Evolutionary conservation across 495 filamentous ascomycete genomes (phyloP), one percentile per base, ranked within the genome.

Genomic region (Annulohypoxylon bovei): DNA sequence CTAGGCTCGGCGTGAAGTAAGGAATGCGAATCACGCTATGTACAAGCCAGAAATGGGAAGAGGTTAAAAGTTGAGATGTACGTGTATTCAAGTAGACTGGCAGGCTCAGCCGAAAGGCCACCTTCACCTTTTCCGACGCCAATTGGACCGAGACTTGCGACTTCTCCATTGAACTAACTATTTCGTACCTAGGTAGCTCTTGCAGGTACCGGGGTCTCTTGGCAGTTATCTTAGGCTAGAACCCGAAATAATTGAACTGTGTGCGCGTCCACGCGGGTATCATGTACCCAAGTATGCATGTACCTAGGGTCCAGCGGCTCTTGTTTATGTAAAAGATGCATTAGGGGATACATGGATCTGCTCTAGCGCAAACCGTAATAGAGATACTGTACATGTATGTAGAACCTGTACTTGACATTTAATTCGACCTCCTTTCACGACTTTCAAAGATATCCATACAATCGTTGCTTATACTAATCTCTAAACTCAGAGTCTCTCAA

Each of bases 51-150:
- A 67, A 37, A 47, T 47, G 32, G 30, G 55, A 22, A 62, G 16
- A 50, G 35, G 20, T 64, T 33, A 64, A 50, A 61, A 64, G 49
- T 73, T 39, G 49, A 58, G 57, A 62, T 20, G 27, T 65, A 57
- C 42, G 44, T 37, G 52, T 49, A 57, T 46, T n/a, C 35, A 33
- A 35, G 18, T 37, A 5, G 25, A 25, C 32, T 25, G 16, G 7
- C 28, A 54, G 7, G 20, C 33, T 49, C 33, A 49, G 20, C 37
- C 65, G 68, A 76, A 76, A 76, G 74, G 74, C 74, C 74, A 76
- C 74, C 72, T 76, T 76, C 72, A 55, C 74, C 68, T 71, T 70
- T 75, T 62, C 63, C 46, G 44, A 47, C 12, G 61, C 50, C 54
- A 42, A 60, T 44, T 64, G 59, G 67, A 74, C 70, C 67, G 62